Conservation (phyloP, 2,329 filamentous ascomycete species). For the Bertia moriformis region DNA sequence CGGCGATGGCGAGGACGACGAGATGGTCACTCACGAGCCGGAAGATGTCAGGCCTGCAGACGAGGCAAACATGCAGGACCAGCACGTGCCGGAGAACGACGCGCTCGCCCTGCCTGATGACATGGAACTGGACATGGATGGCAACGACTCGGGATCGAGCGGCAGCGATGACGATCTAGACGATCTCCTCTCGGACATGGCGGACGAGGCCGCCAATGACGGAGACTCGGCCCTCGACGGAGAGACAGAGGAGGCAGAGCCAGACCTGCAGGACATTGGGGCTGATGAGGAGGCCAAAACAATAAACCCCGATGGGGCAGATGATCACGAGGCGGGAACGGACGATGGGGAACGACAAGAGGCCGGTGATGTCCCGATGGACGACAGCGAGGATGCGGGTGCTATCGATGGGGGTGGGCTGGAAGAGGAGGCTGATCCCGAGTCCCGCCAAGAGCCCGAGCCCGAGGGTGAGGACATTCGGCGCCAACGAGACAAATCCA, state of each 20-base stretch:
- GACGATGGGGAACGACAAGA: conserved; percentile 23
- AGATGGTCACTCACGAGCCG: conserved; percentile 42
- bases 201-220: conserved; percentile 22
- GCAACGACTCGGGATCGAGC: conserved; percentile 34
- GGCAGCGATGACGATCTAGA: conserved; percentile 41
- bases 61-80: conserved; percentile 47
- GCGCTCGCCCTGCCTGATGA: conserved; percentile 75
- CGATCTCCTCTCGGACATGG: conserved; percentile 34
- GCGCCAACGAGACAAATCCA: conserved; percentile 28
- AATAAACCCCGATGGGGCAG: conserved; percentile 16
- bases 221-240: conserved; percentile 14
- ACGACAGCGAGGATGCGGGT: conserved; percentile 11
- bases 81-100: conserved; percentile 69
- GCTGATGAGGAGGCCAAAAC: conserved; percentile 27
- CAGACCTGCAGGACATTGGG: neutral
- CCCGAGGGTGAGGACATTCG: conserved; percentile 26
- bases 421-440: conserved; percentile 18
- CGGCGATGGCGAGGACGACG: conserved; percentile 33
- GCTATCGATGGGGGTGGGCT: conserved; percentile 30
- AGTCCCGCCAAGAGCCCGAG: conserved; percentile 24
- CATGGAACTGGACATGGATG: conserved; percentile 64
- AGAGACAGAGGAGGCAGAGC: neutral
- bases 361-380: conserved; percentile 16
- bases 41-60: conserved; percentile 40
- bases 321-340: conserved; percentile 11